Evolutionary conservation across 31 red algal species (phyloP).

Genomic region (Odonthalia washingtoniensis): DNA sequence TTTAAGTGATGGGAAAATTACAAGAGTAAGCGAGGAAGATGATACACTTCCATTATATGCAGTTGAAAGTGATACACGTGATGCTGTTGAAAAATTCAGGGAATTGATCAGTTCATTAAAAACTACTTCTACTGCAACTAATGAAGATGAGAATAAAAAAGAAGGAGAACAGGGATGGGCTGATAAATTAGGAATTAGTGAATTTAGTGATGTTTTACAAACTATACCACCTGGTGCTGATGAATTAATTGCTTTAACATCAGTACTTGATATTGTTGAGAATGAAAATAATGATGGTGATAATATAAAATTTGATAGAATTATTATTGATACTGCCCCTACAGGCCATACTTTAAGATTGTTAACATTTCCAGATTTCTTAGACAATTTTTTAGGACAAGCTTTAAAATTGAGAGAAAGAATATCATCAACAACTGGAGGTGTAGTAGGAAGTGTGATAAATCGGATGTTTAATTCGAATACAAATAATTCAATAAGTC

Average conservation of each 20-base stretch:
- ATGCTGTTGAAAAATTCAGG: slow-evolving; percentile 82
- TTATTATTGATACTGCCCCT: slow-evolving; percentile 95
- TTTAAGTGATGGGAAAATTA: slow-evolving; percentile 56
- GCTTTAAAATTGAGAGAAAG: slow-evolving; percentile 70
- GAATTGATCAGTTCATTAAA: slow-evolving; percentile 56
- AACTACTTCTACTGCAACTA: background rate
- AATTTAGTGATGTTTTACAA: slow-evolving; percentile 85
- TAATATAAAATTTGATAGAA: slow-evolving; percentile 84
- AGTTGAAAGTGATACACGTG: slow-evolving; percentile 83
- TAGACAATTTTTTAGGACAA: slow-evolving; percentile 86
- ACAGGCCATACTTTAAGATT: slow-evolving; percentile 95
- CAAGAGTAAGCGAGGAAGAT: slow-evolving; percentile 22
- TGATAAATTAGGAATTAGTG: slow-evolving; percentile 59
- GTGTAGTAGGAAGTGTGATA: slow-evolving; percentile 65
- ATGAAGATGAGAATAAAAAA: slow-evolving; percentile 13
- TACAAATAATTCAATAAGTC: too few species aligned
- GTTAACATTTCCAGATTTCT: slow-evolving; percentile 91
- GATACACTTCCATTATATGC: slow-evolving; percentile 60
- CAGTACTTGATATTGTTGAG: slow-evolving; percentile 85
- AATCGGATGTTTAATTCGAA: slow-evolving; percentile 69
- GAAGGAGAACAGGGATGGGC: slow-evolving; percentile 30
- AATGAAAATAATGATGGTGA: slow-evolving; percentile 73
- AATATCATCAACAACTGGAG: slow-evolving; percentile 49
- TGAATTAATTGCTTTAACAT: slow-evolving; percentile 84
- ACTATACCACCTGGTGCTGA: slow-evolving; percentile 96